Evolutionary conservation across 352 stramenopile species (phyloP).

Genomic region (Phytophthora melonis): DNA sequence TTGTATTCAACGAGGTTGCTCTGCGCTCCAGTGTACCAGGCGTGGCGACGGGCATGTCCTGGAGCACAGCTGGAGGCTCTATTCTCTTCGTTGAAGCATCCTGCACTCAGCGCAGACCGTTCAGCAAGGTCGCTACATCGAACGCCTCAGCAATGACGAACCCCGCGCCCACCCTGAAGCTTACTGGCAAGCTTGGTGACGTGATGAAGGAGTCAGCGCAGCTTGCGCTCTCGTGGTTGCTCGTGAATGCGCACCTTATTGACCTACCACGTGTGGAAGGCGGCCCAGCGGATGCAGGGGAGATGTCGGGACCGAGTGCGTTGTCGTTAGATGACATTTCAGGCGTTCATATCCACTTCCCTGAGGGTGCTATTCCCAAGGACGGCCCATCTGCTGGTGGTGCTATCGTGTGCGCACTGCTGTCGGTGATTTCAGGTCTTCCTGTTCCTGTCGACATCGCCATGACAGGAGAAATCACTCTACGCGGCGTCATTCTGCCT

Average conservation of each 20-base stretch:
- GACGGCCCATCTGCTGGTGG: conserved; percentile 90
- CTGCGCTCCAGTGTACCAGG: conserved; percentile 70
- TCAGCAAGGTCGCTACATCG: conserved; percentile 16
- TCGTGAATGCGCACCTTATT: conserved; percentile 66
- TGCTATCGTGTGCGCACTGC: conserved; percentile 86
- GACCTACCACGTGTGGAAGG: conserved; percentile 43
- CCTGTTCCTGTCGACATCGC: conserved; percentile 82
- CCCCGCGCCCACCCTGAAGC: conserved; percentile 52
- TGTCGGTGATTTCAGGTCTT: conserved; percentile 77
- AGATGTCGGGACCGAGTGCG: conserved; percentile 28
- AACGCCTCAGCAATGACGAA: conserved; percentile 32
- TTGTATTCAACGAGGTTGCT: conserved; percentile 82
- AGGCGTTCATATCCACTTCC: conserved; percentile 91
- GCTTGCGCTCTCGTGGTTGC: conserved; percentile 86
- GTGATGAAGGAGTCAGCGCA: conserved; percentile 92
- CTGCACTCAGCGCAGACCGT: conserved; percentile 53
- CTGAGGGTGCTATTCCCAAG: conserved; percentile 90
- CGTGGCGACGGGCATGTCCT: conserved; percentile 87
- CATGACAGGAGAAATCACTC: conserved; percentile 91
- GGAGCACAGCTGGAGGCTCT: conserved; percentile 78
- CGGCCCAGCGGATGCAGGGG: conserved; percentile 4
- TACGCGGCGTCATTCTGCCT: conserved; percentile 89
- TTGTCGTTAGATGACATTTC: conserved; percentile 66
- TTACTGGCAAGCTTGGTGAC: conserved; percentile 83
- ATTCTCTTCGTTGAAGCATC: conserved; percentile 91